Conservation (phyloP, 768 basidiomycete species). For the Boletus rex-veris region DNA sequence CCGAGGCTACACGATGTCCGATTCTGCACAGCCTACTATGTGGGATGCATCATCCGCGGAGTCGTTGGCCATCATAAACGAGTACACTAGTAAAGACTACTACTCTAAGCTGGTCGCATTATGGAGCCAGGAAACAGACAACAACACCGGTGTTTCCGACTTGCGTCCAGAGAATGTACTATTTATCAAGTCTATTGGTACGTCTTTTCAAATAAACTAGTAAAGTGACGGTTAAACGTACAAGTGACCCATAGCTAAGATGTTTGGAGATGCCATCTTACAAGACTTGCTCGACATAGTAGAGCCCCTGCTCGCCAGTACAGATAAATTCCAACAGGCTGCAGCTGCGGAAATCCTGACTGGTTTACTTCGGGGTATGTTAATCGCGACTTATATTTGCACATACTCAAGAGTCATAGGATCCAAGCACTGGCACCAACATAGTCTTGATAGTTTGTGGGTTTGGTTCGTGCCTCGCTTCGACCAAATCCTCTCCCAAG, state of each 20-base stretch:
- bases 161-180: slow-evolving; percentile 51
- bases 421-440: slow-evolving; percentile 78
- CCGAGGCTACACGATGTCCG: slow-evolving; percentile 52
- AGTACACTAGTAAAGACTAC: slow-evolving; percentile 49
- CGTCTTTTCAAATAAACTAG: slow-evolving; percentile 30
- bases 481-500: slow-evolving; percentile 61
- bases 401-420: slow-evolving; percentile 39
- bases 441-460: slow-evolving; percentile 58
- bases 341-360: slow-evolving; percentile 72
- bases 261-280: slow-evolving; percentile 52
- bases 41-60: slow-evolving; percentile 57
- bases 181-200: slow-evolving; percentile 50
- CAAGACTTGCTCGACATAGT: slow-evolving; percentile 51
- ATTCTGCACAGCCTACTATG: slow-evolving; percentile 29
- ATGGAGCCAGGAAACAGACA: slow-evolving; percentile 81
- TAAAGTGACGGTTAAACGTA: slow-evolving; percentile 37
- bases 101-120: slow-evolving; percentile 57
- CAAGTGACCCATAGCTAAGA: slow-evolving; percentile 49
- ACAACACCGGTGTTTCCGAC: slow-evolving; percentile 48
- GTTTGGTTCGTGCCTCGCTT: slow-evolving; percentile 63
- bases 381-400: neutral
- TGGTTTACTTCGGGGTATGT: slow-evolving; percentile 70
- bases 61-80: slow-evolving; percentile 49
- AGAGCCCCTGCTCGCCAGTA: slow-evolving; percentile 59
- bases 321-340: slow-evolving; percentile 83